These are phyloP conservation scores for Themeda triandra DNA, from an alignment of 176 grass and related monocot genomes.

Conservation along the genomic window DNA sequence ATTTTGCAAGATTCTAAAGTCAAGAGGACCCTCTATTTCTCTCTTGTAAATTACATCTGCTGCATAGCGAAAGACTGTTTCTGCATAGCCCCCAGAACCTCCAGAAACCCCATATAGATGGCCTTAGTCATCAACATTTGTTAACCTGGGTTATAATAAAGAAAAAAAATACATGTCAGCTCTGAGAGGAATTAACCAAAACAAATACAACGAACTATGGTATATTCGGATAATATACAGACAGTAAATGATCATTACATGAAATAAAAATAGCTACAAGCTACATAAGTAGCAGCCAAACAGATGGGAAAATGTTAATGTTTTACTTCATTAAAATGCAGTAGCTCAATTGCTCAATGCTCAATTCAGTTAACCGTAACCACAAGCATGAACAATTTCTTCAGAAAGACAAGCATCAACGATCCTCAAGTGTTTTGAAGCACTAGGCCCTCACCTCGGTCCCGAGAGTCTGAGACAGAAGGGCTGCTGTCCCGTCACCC, in stretches of 20 bases:
- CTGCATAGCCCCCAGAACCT: constrained; percentile 90
- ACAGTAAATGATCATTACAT: not conserved
- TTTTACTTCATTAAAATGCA: no score
- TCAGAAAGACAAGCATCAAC: no score
- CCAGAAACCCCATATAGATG: constrained; percentile 87
- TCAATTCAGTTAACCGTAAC: no score
- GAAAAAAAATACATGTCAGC: constrained; percentile 5
- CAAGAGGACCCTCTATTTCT: constrained; percentile 64
- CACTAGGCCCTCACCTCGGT: no score
- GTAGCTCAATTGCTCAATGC: no score
- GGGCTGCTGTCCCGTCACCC: no score
- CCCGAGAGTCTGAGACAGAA: no score
- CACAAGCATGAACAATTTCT: no score
- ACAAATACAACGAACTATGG: not conserved
- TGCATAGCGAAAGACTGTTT: constrained; percentile 83
- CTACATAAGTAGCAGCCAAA: not conserved
- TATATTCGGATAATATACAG: not conserved
- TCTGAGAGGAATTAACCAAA: not conserved
- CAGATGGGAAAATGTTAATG: no score
- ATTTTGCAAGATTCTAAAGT: constrained; percentile 74
- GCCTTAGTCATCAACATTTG: constrained; percentile 80
- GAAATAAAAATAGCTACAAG: not conserved
- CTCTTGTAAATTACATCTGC: constrained; percentile 62
- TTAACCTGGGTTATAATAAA: constrained; percentile 55
- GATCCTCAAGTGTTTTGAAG: no score